A percentile compares a stretch with the other conserved stretches of the same genome.
phyloP scores from a whole-genome alignment of 208 protist genomes.

The Leishmania tropica region DNA sequence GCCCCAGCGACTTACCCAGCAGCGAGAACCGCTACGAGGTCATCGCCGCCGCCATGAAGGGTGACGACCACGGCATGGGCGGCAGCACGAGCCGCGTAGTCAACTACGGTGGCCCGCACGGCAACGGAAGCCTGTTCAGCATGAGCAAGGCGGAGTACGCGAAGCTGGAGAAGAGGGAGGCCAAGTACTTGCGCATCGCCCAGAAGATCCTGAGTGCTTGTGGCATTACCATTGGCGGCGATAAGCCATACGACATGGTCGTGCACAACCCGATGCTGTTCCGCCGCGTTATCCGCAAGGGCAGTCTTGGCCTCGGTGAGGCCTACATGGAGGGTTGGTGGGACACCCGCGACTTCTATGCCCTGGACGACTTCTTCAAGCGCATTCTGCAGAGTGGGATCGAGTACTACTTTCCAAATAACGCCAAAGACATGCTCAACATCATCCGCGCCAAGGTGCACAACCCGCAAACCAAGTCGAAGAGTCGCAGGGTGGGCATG shows the following conservation, averaged over 20 bases:
- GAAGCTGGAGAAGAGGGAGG: constrained; percentile 31
- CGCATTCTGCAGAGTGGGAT: constrained; percentile 37
- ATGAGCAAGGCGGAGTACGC: constrained; percentile 30
- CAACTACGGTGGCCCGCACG: constrained; percentile 21
- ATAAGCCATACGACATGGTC: constrained; percentile 45
- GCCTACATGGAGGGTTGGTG: constrained; percentile 70
- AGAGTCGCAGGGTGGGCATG: constrained; percentile 55
- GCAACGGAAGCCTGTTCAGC: constrained; percentile 42
- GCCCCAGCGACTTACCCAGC: neutral
- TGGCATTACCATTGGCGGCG: constrained; percentile 44
- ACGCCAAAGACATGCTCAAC: constrained; percentile 53
- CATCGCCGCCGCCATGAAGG: neutral
- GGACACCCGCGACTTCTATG: constrained; percentile 60
- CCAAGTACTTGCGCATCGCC: constrained; percentile 33
- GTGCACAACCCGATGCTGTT: constrained; percentile 50
- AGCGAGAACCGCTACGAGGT: constrained; percentile 3
- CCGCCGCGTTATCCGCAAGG: constrained; percentile 50
- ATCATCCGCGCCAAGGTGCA: constrained; percentile 47
- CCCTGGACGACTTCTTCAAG: constrained; percentile 50
- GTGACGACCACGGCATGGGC: neutral
- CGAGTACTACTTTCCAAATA: constrained; percentile 73
- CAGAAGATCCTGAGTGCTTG: constrained; percentile 49
- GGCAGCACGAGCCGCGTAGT: neutral
- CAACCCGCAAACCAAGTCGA: constrained; percentile 57
- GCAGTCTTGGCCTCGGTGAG: constrained; percentile 57